A percentile compares a stretch with the other conserved stretches of the same genome.
Evolutionary conservation across 2,329 filamentous ascomycete genomes (phyloP).

Genomic region (Chrysosporium keratinophilum): DNA sequence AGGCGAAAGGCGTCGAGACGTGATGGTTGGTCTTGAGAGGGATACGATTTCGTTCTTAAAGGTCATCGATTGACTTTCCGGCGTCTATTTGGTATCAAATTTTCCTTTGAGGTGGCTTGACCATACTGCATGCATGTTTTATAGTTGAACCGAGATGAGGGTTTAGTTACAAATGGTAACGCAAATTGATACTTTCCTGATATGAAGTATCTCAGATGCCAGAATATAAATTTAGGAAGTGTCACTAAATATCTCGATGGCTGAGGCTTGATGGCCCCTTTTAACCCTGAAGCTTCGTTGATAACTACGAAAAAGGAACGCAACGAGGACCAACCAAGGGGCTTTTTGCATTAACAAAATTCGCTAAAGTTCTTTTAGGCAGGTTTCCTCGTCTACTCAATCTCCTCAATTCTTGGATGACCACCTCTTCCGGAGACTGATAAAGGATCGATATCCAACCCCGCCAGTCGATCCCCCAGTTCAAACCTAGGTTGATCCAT

Average conservation of each 20-base stretch:
- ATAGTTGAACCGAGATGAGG: not conserved
- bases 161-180: not conserved
- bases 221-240: no score
- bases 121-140: not conserved
- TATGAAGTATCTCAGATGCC: not conserved
- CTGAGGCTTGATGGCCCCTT: no score
- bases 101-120: not conserved
- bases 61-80: not conserved
- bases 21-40: no score
- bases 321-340: no score
- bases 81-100: not conserved
- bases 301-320: no score
- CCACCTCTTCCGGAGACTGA: not conserved
- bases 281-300: no score
- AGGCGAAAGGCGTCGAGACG: not conserved
- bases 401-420: constrained; percentile 34
- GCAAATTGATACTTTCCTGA: not conserved
- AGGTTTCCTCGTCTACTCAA: constrained; percentile 24
- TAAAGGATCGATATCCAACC: constrained; percentile 29
- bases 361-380: not conserved
- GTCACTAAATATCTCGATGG: no score
- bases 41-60: not conserved
- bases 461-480: constrained; percentile 31
- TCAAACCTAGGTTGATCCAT: constrained; percentile 22
- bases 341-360: not conserved